Base-by-base conservation (phyloP, 2,329 filamentous ascomycete species). In the Leptodontidium sp. region DNA sequence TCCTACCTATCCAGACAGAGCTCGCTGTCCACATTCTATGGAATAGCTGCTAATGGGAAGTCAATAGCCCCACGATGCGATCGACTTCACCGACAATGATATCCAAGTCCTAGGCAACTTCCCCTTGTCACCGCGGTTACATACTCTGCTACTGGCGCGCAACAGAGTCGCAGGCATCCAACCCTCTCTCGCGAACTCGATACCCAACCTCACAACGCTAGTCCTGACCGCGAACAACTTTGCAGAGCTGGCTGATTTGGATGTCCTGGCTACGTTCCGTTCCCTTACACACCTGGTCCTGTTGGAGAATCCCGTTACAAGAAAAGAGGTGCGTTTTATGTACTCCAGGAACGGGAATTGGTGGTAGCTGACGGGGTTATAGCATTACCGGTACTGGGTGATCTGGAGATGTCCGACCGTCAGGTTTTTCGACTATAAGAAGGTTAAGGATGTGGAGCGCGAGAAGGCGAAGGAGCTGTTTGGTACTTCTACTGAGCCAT, bases 31-130 rank as follows among this genome's bases (percentile, higher is more conserved):
- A 35, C 53, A 14, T 11, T 29, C 26, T 45, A 21, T 43, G 21
- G 43, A 59, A 32, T 40, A 38, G 29, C 12, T 64, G 61, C 32
- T 38, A 47, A 57, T 58, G 38, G 11, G 9, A 43, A 55, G 17
- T 9, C n/a, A n/a, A 49, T 77, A 97, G 93, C 93, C 94, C 76
- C 94, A 97, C 87, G 96, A 98, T 84, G 90, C 93, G 74, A 97
- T 99, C 85, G 96, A 99, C 84, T 91, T 99, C 77, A 98, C 96
- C 81, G 96, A 99, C 85, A 99, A 99, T 81, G 94, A 98, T 82
- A 95, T 99, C 78, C 89, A 93, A 75, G 85, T 91, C 61, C 88
- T 99, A 72, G 91, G 90, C 73, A 98, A 98, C 83, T 97, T 99
- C 80, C 96, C 96, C 3, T 89, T 97, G 62, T 95, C 92, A 66